phyloP scores from a whole-genome alignment of 345 rosid species.

The Physaria fendleri region DNA sequence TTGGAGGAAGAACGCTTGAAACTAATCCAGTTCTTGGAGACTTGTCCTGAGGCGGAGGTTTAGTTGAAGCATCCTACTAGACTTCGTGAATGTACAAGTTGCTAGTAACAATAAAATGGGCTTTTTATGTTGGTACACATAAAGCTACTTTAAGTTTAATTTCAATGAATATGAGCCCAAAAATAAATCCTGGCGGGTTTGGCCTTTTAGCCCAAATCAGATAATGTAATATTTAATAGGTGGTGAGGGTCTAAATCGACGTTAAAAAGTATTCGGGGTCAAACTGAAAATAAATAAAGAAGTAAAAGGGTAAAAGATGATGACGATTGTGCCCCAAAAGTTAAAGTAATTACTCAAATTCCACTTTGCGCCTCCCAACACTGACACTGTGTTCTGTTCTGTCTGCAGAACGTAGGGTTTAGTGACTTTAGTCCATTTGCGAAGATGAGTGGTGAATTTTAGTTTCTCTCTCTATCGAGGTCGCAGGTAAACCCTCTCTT shows the following conservation, averaged over 20 bases:
- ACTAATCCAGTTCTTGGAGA: slow-evolving; percentile 55
- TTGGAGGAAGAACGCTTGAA: slow-evolving; percentile 46
- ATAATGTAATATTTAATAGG: too few species aligned
- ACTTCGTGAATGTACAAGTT: slow-evolving; percentile 1
- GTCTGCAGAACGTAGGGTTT: slow-evolving; percentile 24
- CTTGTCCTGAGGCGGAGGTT: slow-evolving; percentile 36
- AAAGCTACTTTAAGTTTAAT: too few species aligned
- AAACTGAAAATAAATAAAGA: neutral
- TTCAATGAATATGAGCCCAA: too few species aligned
- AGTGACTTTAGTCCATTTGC: slow-evolving; percentile 2
- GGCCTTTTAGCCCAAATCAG: too few species aligned
- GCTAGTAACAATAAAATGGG: slow-evolving; percentile 24
- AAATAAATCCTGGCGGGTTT: too few species aligned
- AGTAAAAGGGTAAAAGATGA: neutral
- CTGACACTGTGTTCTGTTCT: neutral
- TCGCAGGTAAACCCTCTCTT: slow-evolving; percentile 12
- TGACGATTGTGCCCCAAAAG: slow-evolving; percentile 5
- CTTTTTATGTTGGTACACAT: slow-evolving; percentile 17
- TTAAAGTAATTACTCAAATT: slow-evolving; percentile 17
- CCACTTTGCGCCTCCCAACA: slow-evolving; percentile 30
- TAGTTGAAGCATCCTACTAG: neutral
- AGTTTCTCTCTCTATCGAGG: slow-evolving; percentile 9
- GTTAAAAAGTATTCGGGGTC: neutral
- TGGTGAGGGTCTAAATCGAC: neutral
- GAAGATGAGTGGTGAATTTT: slow-evolving; percentile 10